Evolutionary conservation across 257 asterid species (phyloP), one percentile per base, ranked within the genome.

Genomic region (Penstemon eatonii): DNA sequence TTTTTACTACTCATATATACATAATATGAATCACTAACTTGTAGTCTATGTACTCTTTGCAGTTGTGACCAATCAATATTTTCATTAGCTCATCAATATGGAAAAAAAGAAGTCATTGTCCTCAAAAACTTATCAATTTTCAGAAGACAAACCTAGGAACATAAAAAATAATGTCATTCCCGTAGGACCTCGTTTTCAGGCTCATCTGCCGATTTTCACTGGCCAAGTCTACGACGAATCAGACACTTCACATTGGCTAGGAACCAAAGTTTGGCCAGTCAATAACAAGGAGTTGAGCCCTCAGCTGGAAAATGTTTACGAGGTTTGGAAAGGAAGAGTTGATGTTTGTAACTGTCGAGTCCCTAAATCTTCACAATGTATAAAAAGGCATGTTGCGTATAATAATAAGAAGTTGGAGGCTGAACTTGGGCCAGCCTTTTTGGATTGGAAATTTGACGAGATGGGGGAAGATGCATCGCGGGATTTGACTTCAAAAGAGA

Each of bases 361-460:
- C 56, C 69, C 69, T 19, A 70, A 70, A 40, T 67, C 78, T 38
- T 47, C 15, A 40, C 57, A 66, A 46, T 81, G 85, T 56, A 60
- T 64, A 7, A 65, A 56, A 33, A 49, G 4, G 10, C 85, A 81
- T 38, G 12, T 78, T 0, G 38, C 15, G 2, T 66, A 68, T 39
- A 60, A 74, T 65, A 65, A 73, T 54, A 50, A 5, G 19, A 59
- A 51, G 71, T 52, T 81, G 49, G 38, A 55, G 55, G 3, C 36
- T 19, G 85, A 78, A 49, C 53, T 81, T 19, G 79, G 76, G 18
- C 7, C 67, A 2, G 81, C 72, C 25, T 81, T 67, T 62, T 8
- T 6, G 36, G 39, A 1, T 39, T 75, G 77, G 83, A 69, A 72
- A 50, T 72, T 78, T 40, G 52, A 60, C 56, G 69, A 68, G 44